Evolutionary conservation across 192 early-diverging fungal genomes (phyloP).

Genomic region (Umbelopsis ramanniana): DNA sequence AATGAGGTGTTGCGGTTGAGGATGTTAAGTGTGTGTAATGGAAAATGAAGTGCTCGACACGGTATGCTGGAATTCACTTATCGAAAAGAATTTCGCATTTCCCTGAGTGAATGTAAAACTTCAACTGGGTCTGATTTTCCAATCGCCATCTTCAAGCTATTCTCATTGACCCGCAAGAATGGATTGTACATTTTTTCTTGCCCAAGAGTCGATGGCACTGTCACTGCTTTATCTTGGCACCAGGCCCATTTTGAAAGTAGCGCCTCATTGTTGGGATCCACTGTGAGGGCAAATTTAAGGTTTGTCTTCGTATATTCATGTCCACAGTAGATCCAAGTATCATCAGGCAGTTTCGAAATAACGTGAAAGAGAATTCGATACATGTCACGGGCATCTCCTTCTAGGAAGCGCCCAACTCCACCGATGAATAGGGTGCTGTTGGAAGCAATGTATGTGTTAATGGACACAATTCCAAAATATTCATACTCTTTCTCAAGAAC

Average conservation of each 20-base stretch:
- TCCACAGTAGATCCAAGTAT: slow-evolving; percentile 66
- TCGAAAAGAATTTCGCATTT: slow-evolving; percentile 79
- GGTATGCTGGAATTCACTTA: not conserved
- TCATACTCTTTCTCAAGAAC: not conserved
- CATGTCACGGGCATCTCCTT: slow-evolving; percentile 64
- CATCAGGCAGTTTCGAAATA: slow-evolving; percentile 56
- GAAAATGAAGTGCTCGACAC: too few relatives aligned
- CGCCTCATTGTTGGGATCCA: slow-evolving; percentile 80
- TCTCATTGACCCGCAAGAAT: slow-evolving; percentile 82
- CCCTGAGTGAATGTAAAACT: slow-evolving; percentile 77
- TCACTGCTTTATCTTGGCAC: slow-evolving; percentile 50
- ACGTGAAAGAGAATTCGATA: slow-evolving; percentile 60
- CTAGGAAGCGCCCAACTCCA: slow-evolving; percentile 61
- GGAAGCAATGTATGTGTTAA: not conserved
- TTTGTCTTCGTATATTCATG: slow-evolving; percentile 62
- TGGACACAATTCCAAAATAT: not conserved
- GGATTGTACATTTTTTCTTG: slow-evolving; percentile 87
- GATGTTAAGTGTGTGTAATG: too few relatives aligned
- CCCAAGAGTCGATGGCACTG: slow-evolving; percentile 88
- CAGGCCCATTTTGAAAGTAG: slow-evolving; percentile 70
- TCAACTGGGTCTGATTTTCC: slow-evolving; percentile 69
- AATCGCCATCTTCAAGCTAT: slow-evolving; percentile 57
- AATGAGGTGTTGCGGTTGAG: too few relatives aligned
- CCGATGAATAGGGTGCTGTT: slow-evolving; percentile 55
- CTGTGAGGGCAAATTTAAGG: slow-evolving; percentile 72